Evolutionary conservation across 2,329 filamentous ascomycete genomes (phyloP).

Genomic region (Verticillium zaregamsianum): DNA sequence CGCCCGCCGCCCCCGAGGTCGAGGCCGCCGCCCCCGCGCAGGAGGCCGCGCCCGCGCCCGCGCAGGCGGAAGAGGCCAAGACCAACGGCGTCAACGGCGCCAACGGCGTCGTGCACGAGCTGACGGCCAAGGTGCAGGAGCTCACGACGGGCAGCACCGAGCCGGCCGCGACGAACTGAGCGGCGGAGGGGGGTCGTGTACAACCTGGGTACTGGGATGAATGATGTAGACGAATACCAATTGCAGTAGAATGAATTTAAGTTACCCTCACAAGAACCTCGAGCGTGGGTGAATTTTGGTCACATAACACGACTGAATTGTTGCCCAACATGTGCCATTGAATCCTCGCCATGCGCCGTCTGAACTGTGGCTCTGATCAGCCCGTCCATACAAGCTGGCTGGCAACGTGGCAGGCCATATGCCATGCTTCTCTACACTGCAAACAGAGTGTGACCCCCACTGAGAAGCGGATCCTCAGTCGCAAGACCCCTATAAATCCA

Average conservation of each 20-base stretch:
- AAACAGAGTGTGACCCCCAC: no score
- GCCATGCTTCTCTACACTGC: no score
- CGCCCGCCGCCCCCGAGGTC: neutral
- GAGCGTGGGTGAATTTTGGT: no score
- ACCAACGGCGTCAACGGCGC: constrained; percentile 6
- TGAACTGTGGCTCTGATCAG: no score
- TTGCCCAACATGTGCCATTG: no score
- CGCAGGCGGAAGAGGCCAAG: constrained; percentile 8
- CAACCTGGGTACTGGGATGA: neutral
- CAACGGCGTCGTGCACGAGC: constrained; percentile 23
- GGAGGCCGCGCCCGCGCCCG: neutral
- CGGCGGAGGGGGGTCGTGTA: neutral
- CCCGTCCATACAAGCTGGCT: no score
- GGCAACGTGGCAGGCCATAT: no score
- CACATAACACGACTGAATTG: no score
- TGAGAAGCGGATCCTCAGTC: no score
- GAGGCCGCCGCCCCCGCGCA: neutral
- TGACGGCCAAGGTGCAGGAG: constrained; percentile 29
- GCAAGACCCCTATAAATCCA: no score
- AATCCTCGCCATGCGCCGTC: no score
- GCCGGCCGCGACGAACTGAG: neutral
- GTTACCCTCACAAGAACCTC: neutral
- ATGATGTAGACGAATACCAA: neutral
- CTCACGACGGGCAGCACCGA: constrained; percentile 18
- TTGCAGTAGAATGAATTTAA: neutral